Evolutionary conservation across 2,329 filamentous ascomycete species (phyloP), one percentile per base, ranked within the genome.

Genomic region (Malbranchea cinnamomea): DNA sequence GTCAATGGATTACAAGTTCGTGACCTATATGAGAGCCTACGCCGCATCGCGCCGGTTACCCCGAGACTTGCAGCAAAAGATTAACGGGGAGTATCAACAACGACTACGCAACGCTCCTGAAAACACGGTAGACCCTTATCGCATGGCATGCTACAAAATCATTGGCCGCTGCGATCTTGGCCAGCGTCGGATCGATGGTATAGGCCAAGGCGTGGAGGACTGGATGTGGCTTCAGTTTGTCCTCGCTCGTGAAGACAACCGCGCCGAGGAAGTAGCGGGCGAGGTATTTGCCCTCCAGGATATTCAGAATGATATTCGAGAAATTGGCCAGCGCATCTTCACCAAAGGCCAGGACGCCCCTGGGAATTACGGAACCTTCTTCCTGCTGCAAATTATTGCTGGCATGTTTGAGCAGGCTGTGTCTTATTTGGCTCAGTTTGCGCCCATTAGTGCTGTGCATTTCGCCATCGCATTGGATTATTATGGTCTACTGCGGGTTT

Each of bases 71-170:
- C 80, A 92, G 46, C 80, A 84, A 42, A 79, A 81, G 39, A 92
- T 92, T 56, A 80, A 79, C 42, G 82, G 79, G 39, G 85, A 94
- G 49, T 94, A 91, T 54, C 78, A 78, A 30, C 81, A 91, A 50
- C 76, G 84, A 26, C 70, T 76, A 15, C 77, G 82, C 40, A 82
- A 91, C 45, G 81, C 81, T 1, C 80, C 82, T 1, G 81, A 89
- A 35, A 78, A 85, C 48, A 80, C 81, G 2, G 74, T 91, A 39
- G 89, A 98, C 51, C 89, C 89, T 15, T 98, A 91, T 60, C 76
- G 84, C 31, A 85, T 93, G 74, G 85, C 87, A 27, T 94, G 89
- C 53, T 95, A 95, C 67, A 95, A 98, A 65, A 76, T 98, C 37
- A 78, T 98, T 43, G 89, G 91, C 26, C 83, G 72, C 28, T 76